Base-by-base conservation (phyloP, 345 rosid species). In the Salix caprea region DNA sequence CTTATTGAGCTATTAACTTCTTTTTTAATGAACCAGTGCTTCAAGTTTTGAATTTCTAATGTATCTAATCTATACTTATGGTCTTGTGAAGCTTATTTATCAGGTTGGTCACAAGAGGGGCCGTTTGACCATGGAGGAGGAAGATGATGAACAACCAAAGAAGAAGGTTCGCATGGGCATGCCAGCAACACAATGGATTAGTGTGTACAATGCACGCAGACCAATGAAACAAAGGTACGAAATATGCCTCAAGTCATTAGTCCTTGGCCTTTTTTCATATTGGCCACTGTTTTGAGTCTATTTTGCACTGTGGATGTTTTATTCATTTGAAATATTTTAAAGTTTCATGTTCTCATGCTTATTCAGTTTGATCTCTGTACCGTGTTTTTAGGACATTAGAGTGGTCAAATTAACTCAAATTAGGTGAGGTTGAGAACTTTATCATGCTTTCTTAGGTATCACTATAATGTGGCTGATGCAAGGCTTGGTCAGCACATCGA, bases 161-260 rank as follows among this genome's bases (percentile, higher is more conserved):
- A 95, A 93, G 87, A 95, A 90, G 85, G 74, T 95, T 61, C 90
- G 96, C 71, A 66, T 91, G 61, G 98, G 99, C 50, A 93, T 89
- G 87, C 94, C 98, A 12, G 96, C 99, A 74, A 88, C 91, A 21
- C 99, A 95, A 81, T 93, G 99, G 98, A 88, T 91, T 72, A 93
- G 94, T 74, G 97, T 95, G 67, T 91, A 95, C 81, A 91, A 89
- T 84, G 94, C 97, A 36, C 97, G 92, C 46, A 92, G 91, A 70
- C 97, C 99, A 62, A 95, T 95, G 97, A 95, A 95, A 86, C 99
- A 95, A 80, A 86, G 98, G 96, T 91, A 80, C 65, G n/a, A 34
- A 24, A 60, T 46, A 30, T 50, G 44, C n/a, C 54, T 72, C 9
- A 65, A 28, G 62, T 78, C 23, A 66, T 72, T 70, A 75, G 30